Base-by-base conservation (phyloP, 2,329 filamentous ascomycete genomes). In the Cryphonectria parasitica region DNA sequence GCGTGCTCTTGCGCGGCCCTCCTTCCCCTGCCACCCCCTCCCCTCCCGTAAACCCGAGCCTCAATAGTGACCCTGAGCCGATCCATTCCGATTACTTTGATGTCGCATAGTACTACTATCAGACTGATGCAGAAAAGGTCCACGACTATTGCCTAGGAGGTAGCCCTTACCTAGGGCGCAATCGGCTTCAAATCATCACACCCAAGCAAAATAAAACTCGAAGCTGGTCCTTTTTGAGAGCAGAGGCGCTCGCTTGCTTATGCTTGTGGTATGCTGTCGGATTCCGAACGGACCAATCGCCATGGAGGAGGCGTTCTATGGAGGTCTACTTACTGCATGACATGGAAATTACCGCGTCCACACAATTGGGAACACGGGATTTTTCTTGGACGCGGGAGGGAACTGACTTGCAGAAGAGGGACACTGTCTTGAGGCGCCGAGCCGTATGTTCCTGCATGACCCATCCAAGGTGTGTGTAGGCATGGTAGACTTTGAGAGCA, bases 231-330 rank as follows among this genome's bases (percentile, higher is more conserved):
- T 62, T 34, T 2, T 49, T 19, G 22, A 49, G 34, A 25, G 60
- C 34, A 56, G 54, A 58, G 2, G 15, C 10, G 28, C 54, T 58
- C 28, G 54, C 25, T 58, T 34, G 15, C 45, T n/a, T 11, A 10
- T 34, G 56, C 56, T 22, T 60, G 56, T 34, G 56, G 34, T 39
- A 22, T n/a, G 19, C 34, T 41, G 60, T 34, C 34, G 34, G 60
- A 41, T 34, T 41, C 34, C 60, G 60, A 62, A 39, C 60, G 34
- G 60, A 39, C 60, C 60, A 62, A 62, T 62, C 15, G n/a, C 34
- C 19, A 13, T 41, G 22, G n/a, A 62, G 60, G 8, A 36, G 60
- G 60, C 58, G 31, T 39, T 49, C 43, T 6, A 8, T 28, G 52
- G 6, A 28, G 52, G 52, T 56, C n/a, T 56, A 28, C 58, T 61